Conservation (phyloP, 306 rosid genomes). For the Fagus crenata region DNA sequence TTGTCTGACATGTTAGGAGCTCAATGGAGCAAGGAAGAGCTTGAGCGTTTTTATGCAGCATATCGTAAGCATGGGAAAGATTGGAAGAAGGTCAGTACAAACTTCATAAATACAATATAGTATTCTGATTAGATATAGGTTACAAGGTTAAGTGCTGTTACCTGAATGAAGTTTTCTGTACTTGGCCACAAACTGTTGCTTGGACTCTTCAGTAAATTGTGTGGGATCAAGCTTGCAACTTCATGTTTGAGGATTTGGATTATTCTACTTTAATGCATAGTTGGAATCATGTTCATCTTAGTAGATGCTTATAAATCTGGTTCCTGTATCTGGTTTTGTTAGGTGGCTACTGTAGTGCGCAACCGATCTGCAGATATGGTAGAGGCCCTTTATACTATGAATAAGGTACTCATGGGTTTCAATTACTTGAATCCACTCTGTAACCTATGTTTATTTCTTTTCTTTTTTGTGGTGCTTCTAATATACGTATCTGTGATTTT, state of each 20-base stretch:
- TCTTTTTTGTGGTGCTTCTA: not conserved
- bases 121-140: conserved; percentile 23
- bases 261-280: not conserved
- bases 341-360: conserved; percentile 76
- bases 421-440: conserved; percentile 21
- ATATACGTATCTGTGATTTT: not conserved
- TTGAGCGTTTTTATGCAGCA: conserved; percentile 76
- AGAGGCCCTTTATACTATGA: conserved; percentile 91
- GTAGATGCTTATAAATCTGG: not conserved
- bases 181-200: conserved; percentile 4
- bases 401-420: conserved; percentile 51
- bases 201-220: conserved; percentile 20
- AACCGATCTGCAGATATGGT: conserved; percentile 81
- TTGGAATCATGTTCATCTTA: not conserved
- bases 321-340: conserved; percentile 11
- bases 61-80: conserved; percentile 87
- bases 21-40: conserved; percentile 85
- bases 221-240: conserved; percentile 24
- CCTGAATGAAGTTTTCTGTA: conserved; percentile 18
- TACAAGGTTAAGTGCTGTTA: conserved; percentile 11
- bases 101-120: conserved; percentile 16
- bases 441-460: conserved; percentile 11
- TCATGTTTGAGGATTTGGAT: conserved; percentile 17
- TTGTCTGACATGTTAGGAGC: conserved; percentile 89
- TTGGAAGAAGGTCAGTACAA: conserved; percentile 83